A percentile compares a stretch with the other conserved stretches of the same genome.
Conservation (phyloP, 495 filamentous ascomycete species). For the Aspergillus nanangensis region DNA sequence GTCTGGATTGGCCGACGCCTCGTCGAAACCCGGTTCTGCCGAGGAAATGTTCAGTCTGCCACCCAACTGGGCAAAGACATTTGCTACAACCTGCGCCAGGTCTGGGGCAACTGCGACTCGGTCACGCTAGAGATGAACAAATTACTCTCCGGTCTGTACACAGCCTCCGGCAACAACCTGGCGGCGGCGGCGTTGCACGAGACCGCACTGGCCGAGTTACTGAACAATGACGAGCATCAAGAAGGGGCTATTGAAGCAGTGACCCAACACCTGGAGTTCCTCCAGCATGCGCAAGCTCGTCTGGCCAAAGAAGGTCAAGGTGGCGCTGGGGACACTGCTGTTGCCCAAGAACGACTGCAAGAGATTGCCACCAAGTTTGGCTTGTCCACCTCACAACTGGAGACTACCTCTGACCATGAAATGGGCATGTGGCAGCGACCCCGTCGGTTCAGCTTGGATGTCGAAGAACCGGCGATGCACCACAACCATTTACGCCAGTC, state of each 20-base stretch:
- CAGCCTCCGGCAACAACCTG: constrained; percentile 42
- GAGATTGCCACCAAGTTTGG: constrained; percentile 32
- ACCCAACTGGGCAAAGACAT: constrained; percentile 56
- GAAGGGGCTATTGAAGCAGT: constrained; percentile 29
- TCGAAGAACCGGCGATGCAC: constrained; percentile 31
- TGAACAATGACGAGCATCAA: constrained; percentile 38
- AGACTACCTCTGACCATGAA: constrained; percentile 18
- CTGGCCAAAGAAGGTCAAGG: constrained; percentile 20
- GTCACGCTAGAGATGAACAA: constrained; percentile 52
- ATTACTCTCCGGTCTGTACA: constrained; percentile 52
- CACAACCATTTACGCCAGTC: constrained; percentile 35
- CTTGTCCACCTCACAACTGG: constrained; percentile 20
- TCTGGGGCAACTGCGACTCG: constrained; percentile 50
- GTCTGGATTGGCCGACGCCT: constrained; percentile 53
- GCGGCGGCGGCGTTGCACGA: constrained; percentile 53
- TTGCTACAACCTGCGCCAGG: constrained; percentile 59
- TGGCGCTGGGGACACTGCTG: constrained; percentile 12
- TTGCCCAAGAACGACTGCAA: constrained; percentile 23
- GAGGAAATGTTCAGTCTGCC: constrained; percentile 36
- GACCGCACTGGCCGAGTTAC: constrained; percentile 43
- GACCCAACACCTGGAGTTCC: constrained; percentile 45
- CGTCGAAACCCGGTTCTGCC: constrained; percentile 52
- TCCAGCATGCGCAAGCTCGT: constrained; percentile 40
- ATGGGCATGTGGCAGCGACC: constrained; percentile 38
- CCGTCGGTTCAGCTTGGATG: constrained; percentile 36